Evolutionary conservation across 768 basidiomycete species (phyloP).

Genomic region (Tremella yokohamensis): DNA sequence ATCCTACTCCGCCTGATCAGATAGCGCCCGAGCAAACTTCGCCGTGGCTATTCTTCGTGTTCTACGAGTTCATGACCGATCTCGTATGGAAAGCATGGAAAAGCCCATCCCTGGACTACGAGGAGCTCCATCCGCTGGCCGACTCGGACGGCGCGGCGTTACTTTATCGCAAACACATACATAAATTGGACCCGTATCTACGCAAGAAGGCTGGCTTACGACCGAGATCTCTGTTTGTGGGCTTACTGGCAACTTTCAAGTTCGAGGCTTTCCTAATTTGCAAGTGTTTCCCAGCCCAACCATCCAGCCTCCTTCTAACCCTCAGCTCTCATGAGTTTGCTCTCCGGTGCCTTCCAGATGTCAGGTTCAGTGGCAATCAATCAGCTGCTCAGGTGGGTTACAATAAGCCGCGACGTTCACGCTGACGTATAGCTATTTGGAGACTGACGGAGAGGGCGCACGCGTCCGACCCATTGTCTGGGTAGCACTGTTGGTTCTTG

Average conservation of each 20-base stretch:
- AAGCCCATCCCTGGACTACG: constrained; percentile 44
- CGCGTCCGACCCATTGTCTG: constrained; percentile 67
- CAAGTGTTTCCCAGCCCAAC: neutral
- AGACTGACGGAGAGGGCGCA: constrained; percentile 57
- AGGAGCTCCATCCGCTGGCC: constrained; percentile 54
- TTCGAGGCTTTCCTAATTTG: constrained; percentile 26
- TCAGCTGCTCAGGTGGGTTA: constrained; percentile 52
- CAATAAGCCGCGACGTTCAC: neutral
- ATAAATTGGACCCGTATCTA: constrained; percentile 52
- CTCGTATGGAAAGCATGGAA: constrained; percentile 48
- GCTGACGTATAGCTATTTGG: constrained; percentile 54
- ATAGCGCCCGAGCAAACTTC: constrained; percentile 58
- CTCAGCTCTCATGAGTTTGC: constrained; percentile 23
- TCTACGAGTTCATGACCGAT: constrained; percentile 61
- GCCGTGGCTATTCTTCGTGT: constrained; percentile 54
- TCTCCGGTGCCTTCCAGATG: constrained; percentile 45
- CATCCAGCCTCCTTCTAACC: neutral
- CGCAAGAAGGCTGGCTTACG: constrained; percentile 49
- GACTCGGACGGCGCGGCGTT: constrained; percentile 53
- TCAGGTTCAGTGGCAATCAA: constrained; percentile 53
- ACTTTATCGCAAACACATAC: constrained; percentile 49
- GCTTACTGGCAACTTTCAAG: constrained; percentile 50
- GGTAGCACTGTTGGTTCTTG: constrained; percentile 56
- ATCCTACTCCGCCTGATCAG: constrained; percentile 30
- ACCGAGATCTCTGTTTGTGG: constrained; percentile 56